A percentile compares a stretch with the other conserved stretches of the same genome.
phyloP scores from a whole-genome alignment of 2,329 filamentous ascomycete species.

The Phialophora verrucosa region DNA sequence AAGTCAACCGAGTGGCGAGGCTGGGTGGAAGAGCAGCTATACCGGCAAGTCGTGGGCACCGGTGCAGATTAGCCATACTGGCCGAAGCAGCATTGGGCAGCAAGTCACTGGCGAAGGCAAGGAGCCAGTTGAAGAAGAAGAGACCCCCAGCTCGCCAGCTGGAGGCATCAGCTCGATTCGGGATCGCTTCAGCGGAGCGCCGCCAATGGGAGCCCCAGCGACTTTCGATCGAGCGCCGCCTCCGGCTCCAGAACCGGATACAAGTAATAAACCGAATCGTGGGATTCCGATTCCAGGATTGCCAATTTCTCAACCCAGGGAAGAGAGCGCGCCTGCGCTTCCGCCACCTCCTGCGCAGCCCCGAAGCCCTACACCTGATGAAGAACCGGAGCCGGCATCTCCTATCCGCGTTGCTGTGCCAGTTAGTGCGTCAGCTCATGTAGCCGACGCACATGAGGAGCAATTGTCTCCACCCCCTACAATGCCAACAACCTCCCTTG shows the following conservation, averaged over 20 bases:
- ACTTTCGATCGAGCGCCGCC: slow-evolving; percentile 50
- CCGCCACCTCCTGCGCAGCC: slow-evolving; percentile 50
- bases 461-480: slow-evolving; percentile 47
- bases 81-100: slow-evolving; percentile 65
- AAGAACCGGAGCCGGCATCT: slow-evolving; percentile 56
- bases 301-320: slow-evolving; percentile 63
- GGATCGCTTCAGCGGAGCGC: slow-evolving; percentile 80
- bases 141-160: slow-evolving; percentile 60
- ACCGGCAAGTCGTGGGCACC: slow-evolving; percentile 86
- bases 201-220: slow-evolving; percentile 68
- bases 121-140: slow-evolving; percentile 49
- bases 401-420: slow-evolving; percentile 88
- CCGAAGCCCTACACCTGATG: slow-evolving; percentile 52
- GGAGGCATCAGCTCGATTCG: slow-evolving; percentile 75
- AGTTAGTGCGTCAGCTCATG: slow-evolving; percentile 62
- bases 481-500: slow-evolving; percentile 69
- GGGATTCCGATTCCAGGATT: slow-evolving; percentile 81
- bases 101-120: slow-evolving; percentile 67
- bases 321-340: slow-evolving; percentile 49
- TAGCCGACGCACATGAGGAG: slow-evolving; percentile 52
- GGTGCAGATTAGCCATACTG: slow-evolving; percentile 75
- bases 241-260: slow-evolving; percentile 66
- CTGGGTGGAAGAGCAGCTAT: slow-evolving; percentile 90
- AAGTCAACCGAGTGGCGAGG: slow-evolving; percentile 73
- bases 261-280: slow-evolving; percentile 71